Evolutionary conservation across 345 rosid species (phyloP), one percentile per base, ranked within the genome.

Genomic region (Linum usitatissimum): DNA sequence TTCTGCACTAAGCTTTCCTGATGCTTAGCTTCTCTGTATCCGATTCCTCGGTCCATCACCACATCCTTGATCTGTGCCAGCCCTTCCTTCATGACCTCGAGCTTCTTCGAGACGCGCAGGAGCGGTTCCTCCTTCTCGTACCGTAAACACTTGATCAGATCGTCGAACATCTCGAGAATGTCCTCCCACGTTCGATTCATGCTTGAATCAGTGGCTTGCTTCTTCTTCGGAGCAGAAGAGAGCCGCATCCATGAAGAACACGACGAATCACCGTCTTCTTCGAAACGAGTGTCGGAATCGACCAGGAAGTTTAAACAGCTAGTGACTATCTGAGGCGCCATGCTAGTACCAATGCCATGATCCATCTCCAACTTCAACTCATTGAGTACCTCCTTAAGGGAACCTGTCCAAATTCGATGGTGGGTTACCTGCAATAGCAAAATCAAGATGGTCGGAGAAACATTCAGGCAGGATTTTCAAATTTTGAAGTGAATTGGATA

Each of bases 41-140:
- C 91, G 70, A 83, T 78, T 61, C 71, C 67, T 58, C 75, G 86
- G 30, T 86, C 92, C n/a, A 83, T 62, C 63, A 70, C 64, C 59
- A 91, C 88, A 70, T 84, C 82, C 72, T 70, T 86, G 70, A 88
- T 78, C 60, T 88, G 90, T 57, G 70, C 58, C 63, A 85, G 65
- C 38, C 96, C 98, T 84, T 88, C 96, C 79, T 85, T 88, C 92
- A 91, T 91, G 30, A 70, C 83, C 60, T 77, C 73, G 30, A 88
- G 86, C 78, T 86, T 91, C 0, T 23, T 23, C 2, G 65, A 71
- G 53, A 80, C 57, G 60, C 88, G 86, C 70, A 81, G 75, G 20
- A 76, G 71, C 61, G 75, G 58, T 23, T 23, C 28, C 23, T 34
- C 63, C 65, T 79, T 78, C 59, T 84, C 82, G 19, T 55, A 70